A percentile compares a stretch with the other conserved stretches of the same genome.
Evolutionary conservation across 176 grass and related monocot genomes (phyloP).

Genomic region (Triticum urartu): DNA sequence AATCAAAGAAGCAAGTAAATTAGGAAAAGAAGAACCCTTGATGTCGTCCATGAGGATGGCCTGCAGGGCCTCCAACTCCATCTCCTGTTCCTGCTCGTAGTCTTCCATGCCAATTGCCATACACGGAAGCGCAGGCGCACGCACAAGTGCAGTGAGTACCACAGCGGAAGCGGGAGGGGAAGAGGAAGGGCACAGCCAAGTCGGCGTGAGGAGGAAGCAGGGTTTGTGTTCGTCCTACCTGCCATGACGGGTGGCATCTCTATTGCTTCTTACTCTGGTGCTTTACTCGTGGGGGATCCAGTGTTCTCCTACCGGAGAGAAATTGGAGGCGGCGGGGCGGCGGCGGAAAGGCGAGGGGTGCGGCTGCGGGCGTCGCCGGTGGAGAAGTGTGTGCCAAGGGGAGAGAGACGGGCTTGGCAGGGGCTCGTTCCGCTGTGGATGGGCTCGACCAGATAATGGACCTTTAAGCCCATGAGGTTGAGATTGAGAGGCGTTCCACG

Average conservation of each 20-base stretch:
- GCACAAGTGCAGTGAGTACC: slow-evolving; percentile 13
- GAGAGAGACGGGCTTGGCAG: neutral
- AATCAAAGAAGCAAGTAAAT: neutral
- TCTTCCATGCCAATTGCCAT: slow-evolving; percentile 42
- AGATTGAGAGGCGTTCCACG: too few species aligned
- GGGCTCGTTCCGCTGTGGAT: neutral
- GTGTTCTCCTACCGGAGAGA: neutral
- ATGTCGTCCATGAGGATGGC: slow-evolving; percentile 99
- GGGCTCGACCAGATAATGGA: slow-evolving; percentile 3
- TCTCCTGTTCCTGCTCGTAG: slow-evolving; percentile 92
- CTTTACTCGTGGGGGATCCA: neutral
- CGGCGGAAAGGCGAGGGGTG: neutral
- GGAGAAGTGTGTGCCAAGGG: neutral
- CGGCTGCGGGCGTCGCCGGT: slow-evolving; percentile 20
- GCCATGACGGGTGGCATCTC: slow-evolving; percentile 36
- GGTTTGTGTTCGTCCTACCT: slow-evolving; percentile 30
- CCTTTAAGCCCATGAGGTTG: neutral
- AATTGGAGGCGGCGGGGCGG: neutral
- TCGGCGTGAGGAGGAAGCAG: neutral
- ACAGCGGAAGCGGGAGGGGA: neutral
- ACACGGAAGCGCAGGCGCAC: neutral
- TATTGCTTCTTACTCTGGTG: neutral
- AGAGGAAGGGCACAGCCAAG: neutral
- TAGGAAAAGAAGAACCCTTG: slow-evolving; percentile 40
- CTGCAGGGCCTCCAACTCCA: slow-evolving; percentile 93